Conservation (phyloP, 805 yeast genomes). For the Pichia ethanolica region DNA sequence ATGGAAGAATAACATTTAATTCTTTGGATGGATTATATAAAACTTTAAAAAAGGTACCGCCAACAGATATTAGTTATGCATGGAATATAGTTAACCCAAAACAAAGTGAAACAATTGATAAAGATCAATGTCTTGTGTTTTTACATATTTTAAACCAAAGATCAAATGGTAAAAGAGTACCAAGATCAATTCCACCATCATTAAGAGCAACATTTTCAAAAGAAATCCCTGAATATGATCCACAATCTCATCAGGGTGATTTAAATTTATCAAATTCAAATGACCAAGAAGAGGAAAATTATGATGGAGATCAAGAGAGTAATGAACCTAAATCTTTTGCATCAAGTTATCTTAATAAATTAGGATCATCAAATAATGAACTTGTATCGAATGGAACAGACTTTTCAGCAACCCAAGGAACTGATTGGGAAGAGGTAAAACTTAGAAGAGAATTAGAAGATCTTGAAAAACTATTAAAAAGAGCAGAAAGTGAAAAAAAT, state of each 20-base stretch:
- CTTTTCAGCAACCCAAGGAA: constrained; percentile 62
- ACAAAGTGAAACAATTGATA: constrained; percentile 79
- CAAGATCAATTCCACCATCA: constrained; percentile 90
- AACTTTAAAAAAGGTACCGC: constrained; percentile 66
- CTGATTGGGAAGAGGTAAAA: constrained; percentile 90
- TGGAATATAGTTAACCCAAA: constrained; percentile 96
- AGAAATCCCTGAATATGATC: constrained; percentile 67
- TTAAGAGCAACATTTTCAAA: constrained; percentile 87
- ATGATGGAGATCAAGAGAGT: no score
- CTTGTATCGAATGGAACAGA: constrained; percentile 47
- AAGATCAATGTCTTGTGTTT: constrained; percentile 84
- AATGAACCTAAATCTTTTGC: constrained; percentile 35
- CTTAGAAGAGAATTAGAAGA: constrained; percentile 71
- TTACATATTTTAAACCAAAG: constrained; percentile 89
- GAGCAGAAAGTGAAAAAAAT: constrained; percentile 45
- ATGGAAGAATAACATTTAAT: constrained; percentile 73
- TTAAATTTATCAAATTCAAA: constrained; percentile 11
- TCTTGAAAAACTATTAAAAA: constrained; percentile 56
- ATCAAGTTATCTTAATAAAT: constrained; percentile 44
- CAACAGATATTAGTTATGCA: constrained; percentile 77
- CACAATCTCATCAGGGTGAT: constrained; percentile 48
- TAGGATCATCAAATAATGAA: constrained; percentile 37
- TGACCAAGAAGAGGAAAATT: no score
- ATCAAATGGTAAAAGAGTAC: constrained; percentile 69
- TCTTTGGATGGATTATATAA: constrained; percentile 62